Base-by-base conservation (phyloP, 768 basidiomycete genomes). In the Neoboletus magnificus region DNA sequence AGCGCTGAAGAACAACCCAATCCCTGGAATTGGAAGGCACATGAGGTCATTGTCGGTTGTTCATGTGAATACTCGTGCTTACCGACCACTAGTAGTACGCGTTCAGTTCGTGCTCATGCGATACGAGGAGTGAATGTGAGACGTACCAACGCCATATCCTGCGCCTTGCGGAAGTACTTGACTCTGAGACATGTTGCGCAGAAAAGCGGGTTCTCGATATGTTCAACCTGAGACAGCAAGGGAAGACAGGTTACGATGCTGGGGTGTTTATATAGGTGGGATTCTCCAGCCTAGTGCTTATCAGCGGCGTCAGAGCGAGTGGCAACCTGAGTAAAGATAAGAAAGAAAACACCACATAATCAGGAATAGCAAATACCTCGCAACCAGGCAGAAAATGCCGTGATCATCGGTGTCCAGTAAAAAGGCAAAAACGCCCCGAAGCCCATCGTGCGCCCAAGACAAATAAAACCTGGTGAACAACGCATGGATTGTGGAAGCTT, bases 1-100 rank as follows among this genome's bases (percentile, higher is more conserved):
- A 10, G 74, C 86, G 60, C 87, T 87, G 73, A 93, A 95, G 71
- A 93, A 93, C 40, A 94, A 72, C 22, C 92, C 92, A 59, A 95
- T 94, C 37, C 92, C 92, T 87, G 54, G 18, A 18, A 29, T 57
- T 30, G 37, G 22, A 29, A 46, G 16, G 30, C 13, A 45, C 48
- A n/a, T 61, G 32, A 64, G 55, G 12, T 13, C 37, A 13, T 5
- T 23, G 18, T 20, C 12, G 36, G 7, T 25, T 10, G 23, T 50
- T 45, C 50, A 30, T 13, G 12, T 22, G 12, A 49, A 27, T 1
- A 10, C 6, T 1, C 4, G 33, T 42, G 54, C 75, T 42, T 62
- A 82, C 82, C 82, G 53, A 84, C 76, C 59, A 83, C 82, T 83
- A 61, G 43, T 1, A 10, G 47, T 42, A 48, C 47, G n/a, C 11